phyloP scores from a whole-genome alignment of 2,329 filamentous ascomycete species.

The Alternaria metachromatica region DNA sequence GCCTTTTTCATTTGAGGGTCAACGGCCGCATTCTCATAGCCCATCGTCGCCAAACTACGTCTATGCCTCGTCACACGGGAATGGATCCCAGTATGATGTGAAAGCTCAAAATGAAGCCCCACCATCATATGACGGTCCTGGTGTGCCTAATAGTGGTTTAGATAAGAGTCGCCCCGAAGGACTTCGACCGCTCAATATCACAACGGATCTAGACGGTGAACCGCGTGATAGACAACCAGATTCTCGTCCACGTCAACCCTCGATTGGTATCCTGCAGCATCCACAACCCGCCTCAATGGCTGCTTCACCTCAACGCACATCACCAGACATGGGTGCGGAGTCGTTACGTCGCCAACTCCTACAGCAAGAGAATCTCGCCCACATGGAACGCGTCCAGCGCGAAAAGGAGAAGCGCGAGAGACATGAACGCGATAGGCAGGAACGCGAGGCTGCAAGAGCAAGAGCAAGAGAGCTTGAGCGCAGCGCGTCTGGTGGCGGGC shows the following conservation, averaged over 20 bases:
- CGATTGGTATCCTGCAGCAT: constrained; percentile 45
- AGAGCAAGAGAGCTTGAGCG: constrained; percentile 44
- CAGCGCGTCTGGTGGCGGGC: constrained; percentile 40
- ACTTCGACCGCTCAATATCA: constrained; percentile 39
- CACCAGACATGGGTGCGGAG: constrained; percentile 47
- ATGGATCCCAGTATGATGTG: constrained; percentile 28
- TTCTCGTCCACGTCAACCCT: constrained; percentile 39
- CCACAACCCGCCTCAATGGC: constrained; percentile 50
- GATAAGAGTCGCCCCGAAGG: constrained; percentile 38
- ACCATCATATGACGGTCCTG: constrained; percentile 43
- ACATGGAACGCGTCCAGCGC: constrained; percentile 40
- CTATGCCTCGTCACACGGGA: constrained; percentile 8
- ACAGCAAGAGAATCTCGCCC: constrained; percentile 42
- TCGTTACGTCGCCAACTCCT: constrained; percentile 44
- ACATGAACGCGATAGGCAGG: constrained; percentile 31
- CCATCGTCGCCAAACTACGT: constrained; percentile 11
- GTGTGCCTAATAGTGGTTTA: constrained; percentile 38
- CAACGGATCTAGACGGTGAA: constrained; percentile 22
- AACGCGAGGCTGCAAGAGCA: constrained; percentile 39
- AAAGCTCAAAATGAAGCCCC: constrained; percentile 39
- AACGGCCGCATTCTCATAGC: constrained; percentile 19
- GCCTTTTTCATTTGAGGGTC: constrained; percentile 13
- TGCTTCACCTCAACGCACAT: constrained; percentile 45
- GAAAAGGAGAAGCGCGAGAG: constrained; percentile 37
- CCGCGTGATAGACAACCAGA: constrained; percentile 25